phyloP scores from a whole-genome alignment of 768 basidiomycete genomes.

The Leccinum variicolor region DNA sequence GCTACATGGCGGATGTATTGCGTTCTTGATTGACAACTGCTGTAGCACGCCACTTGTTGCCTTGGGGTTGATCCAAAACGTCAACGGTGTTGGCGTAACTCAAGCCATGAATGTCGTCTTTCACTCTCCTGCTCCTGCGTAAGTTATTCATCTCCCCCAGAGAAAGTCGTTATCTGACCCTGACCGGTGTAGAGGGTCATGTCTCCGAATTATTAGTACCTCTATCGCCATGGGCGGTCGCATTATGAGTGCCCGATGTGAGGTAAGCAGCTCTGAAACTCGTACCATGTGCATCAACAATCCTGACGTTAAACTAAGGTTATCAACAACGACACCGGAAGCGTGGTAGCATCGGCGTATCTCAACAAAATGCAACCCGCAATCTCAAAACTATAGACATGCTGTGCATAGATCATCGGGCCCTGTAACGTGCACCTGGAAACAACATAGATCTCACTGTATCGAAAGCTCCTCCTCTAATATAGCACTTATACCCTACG shows the following conservation, averaged over 20 bases:
- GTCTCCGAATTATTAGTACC: slow-evolving; percentile 57
- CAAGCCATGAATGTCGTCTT: slow-evolving; percentile 68
- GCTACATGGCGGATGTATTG: slow-evolving; percentile 73
- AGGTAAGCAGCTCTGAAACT: slow-evolving; percentile 40
- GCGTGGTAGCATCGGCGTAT: slow-evolving; percentile 62
- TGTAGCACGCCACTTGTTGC: slow-evolving; percentile 67
- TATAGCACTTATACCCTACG: slow-evolving; percentile 17
- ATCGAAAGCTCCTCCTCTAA: slow-evolving; percentile 19
- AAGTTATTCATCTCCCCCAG: slow-evolving; percentile 25
- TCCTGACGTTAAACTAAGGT: slow-evolving; percentile 38
- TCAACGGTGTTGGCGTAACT: slow-evolving; percentile 73
- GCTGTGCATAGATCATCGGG: slow-evolving; percentile 1
- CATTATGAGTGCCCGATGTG: slow-evolving; percentile 69
- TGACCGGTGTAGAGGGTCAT: slow-evolving; percentile 45
- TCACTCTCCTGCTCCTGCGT: slow-evolving; percentile 66
- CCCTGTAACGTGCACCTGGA: slow-evolving; percentile 7
- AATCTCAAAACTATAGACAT: slow-evolving; percentile 42
- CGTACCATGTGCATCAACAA: neutral
- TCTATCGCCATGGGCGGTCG: slow-evolving; percentile 66
- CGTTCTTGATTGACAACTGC: slow-evolving; percentile 74
- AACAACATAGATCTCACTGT: slow-evolving; percentile 21
- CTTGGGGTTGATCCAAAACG: slow-evolving; percentile 54
- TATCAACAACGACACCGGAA: slow-evolving; percentile 53
- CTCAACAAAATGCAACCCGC: slow-evolving; percentile 73
- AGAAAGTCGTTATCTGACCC: slow-evolving; percentile 4